A percentile compares a stretch with the other conserved stretches of the same genome.
phyloP scores from a whole-genome alignment of 768 basidiomycete genomes.

The Termitomyces sp. region DNA sequence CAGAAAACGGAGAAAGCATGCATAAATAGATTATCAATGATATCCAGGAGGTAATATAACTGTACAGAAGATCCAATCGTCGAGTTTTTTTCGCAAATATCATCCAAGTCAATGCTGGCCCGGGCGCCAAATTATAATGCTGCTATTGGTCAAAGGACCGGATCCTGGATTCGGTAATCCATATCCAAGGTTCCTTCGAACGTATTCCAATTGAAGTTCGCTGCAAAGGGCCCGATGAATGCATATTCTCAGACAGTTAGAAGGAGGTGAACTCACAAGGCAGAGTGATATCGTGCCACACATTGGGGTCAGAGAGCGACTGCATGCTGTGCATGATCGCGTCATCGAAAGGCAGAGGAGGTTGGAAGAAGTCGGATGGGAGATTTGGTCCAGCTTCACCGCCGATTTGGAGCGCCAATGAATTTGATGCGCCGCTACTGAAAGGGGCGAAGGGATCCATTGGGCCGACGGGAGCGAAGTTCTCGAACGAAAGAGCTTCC shows the following conservation, averaged over 20 bases:
- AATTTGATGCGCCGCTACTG: slow-evolving; percentile 11
- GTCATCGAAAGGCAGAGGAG: slow-evolving; percentile 53
- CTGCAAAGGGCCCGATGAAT: slow-evolving; percentile 3
- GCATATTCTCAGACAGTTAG: background rate
- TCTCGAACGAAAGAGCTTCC: slow-evolving; percentile 43
- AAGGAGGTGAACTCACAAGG: slow-evolving; percentile 39
- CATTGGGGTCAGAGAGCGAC: slow-evolving; percentile 46
- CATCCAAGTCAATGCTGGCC: slow-evolving; percentile 15
- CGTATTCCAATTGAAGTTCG: slow-evolving; percentile 36
- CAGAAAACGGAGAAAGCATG: background rate
- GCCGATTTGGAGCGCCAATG: slow-evolving; percentile 13
- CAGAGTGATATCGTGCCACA: slow-evolving; percentile 52
- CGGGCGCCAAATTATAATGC: slow-evolving; percentile 27
- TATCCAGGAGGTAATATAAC: background rate
- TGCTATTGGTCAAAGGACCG: slow-evolving; percentile 13
- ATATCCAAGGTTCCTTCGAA: slow-evolving; percentile 37
- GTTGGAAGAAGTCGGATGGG: slow-evolving; percentile 43
- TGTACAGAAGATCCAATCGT: background rate
- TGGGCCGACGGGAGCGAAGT: slow-evolving; percentile 38
- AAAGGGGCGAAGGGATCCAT: slow-evolving; percentile 37
- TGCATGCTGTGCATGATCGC: slow-evolving; percentile 62
- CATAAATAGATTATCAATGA: background rate
- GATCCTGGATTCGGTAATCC: slow-evolving; percentile 21
- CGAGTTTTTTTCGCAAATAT: background rate
- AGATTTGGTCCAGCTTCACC: slow-evolving; percentile 20